These are phyloP conservation scores for Clavispora fructus DNA, from an alignment of 805 yeast genomes.

Conservation along the genomic window DNA sequence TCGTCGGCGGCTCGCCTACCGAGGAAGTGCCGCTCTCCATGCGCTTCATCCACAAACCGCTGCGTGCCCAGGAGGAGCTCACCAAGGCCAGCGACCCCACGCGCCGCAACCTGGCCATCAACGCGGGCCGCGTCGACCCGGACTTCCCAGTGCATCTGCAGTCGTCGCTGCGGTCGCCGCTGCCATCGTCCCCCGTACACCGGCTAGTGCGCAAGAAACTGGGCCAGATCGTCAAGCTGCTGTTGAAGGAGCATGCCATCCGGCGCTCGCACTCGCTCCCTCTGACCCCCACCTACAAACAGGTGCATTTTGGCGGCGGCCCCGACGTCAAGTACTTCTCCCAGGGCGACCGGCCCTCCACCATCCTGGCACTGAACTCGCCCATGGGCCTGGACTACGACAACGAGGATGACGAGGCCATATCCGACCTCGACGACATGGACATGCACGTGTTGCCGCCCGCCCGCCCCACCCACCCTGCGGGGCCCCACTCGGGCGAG, in stretches of 20 bases:
- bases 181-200: slow-evolving; percentile 8
- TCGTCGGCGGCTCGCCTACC: background rate
- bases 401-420: slow-evolving; percentile 5
- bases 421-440: slow-evolving; percentile 16
- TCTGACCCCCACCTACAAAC: slow-evolving; percentile 54
- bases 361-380: slow-evolving; percentile 64
- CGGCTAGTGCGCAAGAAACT: slow-evolving; percentile 70
- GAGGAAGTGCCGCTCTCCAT: slow-evolving; percentile 24
- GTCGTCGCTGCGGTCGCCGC: background rate
- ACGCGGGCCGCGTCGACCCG: slow-evolving; percentile 5
- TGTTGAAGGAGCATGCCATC: slow-evolving; percentile 43
- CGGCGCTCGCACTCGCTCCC: slow-evolving; percentile 35
- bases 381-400: slow-evolving; percentile 35
- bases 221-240: slow-evolving; percentile 56
- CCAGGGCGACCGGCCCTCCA: slow-evolving; percentile 68
- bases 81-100: slow-evolving; percentile 29
- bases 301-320: slow-evolving; percentile 74
- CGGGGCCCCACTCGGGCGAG: slow-evolving; percentile 2
- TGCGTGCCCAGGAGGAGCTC: slow-evolving; percentile 27
- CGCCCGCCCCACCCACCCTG: background rate
- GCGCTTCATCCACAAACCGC: slow-evolving; percentile 36
- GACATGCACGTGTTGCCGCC: slow-evolving; percentile 7
- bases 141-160: background rate
- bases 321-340: slow-evolving; percentile 69
- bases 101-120: slow-evolving; percentile 21